Evolutionary conservation across 805 yeast genomes (phyloP).

Genomic region (Torulaspora franciscae): DNA sequence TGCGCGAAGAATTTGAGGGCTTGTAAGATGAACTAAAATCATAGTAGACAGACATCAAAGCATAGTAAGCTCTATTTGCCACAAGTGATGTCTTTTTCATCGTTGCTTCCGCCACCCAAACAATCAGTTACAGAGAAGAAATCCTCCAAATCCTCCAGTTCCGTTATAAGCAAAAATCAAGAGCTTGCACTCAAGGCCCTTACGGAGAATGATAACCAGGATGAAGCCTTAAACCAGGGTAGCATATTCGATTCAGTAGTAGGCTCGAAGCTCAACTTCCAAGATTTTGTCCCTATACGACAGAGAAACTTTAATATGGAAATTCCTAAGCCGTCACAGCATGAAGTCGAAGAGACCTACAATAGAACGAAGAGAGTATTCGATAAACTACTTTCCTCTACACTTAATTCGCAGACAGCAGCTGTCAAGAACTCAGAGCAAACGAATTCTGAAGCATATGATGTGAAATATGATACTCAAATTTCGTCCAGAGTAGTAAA

Average conservation of each 20-base stretch:
- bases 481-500: slow-evolving; percentile 32
- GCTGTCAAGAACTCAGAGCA: slow-evolving; percentile 21
- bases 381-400: slow-evolving; percentile 45
- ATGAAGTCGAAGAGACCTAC: slow-evolving; percentile 44
- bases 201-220: slow-evolving; percentile 6
- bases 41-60: not conserved
- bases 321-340: slow-evolving; percentile 45
- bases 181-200: slow-evolving; percentile 10
- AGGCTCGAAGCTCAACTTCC: slow-evolving; percentile 37
- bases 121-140: slow-evolving; percentile 1
- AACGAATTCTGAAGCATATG: slow-evolving; percentile 38
- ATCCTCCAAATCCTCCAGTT: not conserved
- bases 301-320: slow-evolving; percentile 39
- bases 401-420: slow-evolving; percentile 34
- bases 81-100: slow-evolving; percentile 21
- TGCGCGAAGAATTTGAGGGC: not conserved
- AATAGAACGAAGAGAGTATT: slow-evolving; percentile 53
- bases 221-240: slow-evolving; percentile 2
- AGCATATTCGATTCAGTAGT: slow-evolving; percentile 15
- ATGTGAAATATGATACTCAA: slow-evolving; percentile 43
- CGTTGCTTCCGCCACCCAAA: slow-evolving; percentile 26
- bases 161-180: not conserved
- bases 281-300: slow-evolving; percentile 59
- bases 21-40: not conserved
- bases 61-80: not conserved